Evolutionary conservation across 257 asterid genomes (phyloP), one percentile per base, ranked within the genome.

Genomic region (Cinchona pubescens): DNA sequence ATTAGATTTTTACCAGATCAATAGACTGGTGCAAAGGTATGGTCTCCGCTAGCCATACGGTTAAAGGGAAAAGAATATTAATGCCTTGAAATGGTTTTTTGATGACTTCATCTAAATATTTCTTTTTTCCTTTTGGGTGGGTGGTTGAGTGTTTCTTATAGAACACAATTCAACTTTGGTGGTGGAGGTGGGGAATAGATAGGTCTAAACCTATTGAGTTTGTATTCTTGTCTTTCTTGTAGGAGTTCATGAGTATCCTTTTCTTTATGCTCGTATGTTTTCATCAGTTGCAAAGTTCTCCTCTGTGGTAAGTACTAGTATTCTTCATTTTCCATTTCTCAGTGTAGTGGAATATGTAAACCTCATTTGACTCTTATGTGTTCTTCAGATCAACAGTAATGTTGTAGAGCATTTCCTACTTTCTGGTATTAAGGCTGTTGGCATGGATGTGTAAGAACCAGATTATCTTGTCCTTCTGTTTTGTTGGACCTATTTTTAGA

Each of bases 261-360:
- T 94, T 82, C 96, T 94, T 69, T 85, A 83, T 84, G 99, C 99
- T 56, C 96, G 99, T 59, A 75, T 94, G 81, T 91, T 92, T 90
- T 87, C 99, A 59, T 81, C 94, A 64, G 89, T 86, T 81, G 95
- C 98, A 67, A 94, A 91, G 82, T 91, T 90, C 80, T 90, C 90
- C 49, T 83, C 91, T 78, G 77, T 91, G 97, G 98, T 94, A 87
- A 87, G 53, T 80, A 78, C 37, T 37, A 16, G 63, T 53, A 12
- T 37, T 19, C 16, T 71, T 46, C 34, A 16, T 53, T 53, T 63
- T 34, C 66, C 30, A 11, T 66, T 42, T 23, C 53, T 38, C 1
- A 2, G 14, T 46, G 43, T 71, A 64, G 42, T 73, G 67, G 13
- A 30, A 65, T 42, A 62, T 35, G 21, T 67, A 13, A 74, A n/a